Percentiles rank a stretch among this genome's conserved stretches.
Evolutionary conservation across 2,329 filamentous ascomycete genomes (phyloP).

Genomic region (Hypomyces rosellus): DNA sequence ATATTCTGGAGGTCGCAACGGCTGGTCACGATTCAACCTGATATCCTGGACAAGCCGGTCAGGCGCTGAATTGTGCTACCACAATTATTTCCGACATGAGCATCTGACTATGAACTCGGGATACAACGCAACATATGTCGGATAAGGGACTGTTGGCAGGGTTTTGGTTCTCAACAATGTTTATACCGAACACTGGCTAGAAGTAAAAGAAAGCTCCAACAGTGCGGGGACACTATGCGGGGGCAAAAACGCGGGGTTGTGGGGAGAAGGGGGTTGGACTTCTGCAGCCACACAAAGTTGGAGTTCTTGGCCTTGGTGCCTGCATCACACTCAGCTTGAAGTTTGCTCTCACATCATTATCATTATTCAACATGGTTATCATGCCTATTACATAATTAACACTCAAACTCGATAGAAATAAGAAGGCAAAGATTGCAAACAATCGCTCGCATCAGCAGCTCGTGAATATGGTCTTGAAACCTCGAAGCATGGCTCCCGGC

Average conservation of each 20-base stretch:
- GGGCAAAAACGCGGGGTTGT: not conserved
- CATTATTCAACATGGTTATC: no score
- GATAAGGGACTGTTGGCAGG: not conserved
- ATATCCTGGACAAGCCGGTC: not conserved
- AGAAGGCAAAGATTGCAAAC: no score
- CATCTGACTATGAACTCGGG: conserved; percentile 3
- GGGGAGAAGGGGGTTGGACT: not conserved
- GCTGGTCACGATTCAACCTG: conserved; percentile 57
- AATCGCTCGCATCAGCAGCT: not conserved
- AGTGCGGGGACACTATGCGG: not conserved
- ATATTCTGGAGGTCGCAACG: conserved; percentile 76
- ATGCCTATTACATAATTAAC: no score
- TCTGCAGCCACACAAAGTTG: not conserved
- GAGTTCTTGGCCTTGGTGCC: no score
- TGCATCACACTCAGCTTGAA: no score
- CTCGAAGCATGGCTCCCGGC: not conserved
- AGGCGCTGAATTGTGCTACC: not conserved
- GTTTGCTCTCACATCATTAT: no score
- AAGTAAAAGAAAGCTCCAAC: not conserved
- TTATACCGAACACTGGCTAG: no score
- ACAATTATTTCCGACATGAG: not conserved
- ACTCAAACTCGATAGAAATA: no score
- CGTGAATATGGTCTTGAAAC: not conserved
- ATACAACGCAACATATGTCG: not conserved
- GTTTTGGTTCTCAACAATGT: not conserved